These are phyloP conservation scores for Casuarina glauca DNA, from an alignment of 306 rosid genomes.

Conservation along the genomic window DNA sequence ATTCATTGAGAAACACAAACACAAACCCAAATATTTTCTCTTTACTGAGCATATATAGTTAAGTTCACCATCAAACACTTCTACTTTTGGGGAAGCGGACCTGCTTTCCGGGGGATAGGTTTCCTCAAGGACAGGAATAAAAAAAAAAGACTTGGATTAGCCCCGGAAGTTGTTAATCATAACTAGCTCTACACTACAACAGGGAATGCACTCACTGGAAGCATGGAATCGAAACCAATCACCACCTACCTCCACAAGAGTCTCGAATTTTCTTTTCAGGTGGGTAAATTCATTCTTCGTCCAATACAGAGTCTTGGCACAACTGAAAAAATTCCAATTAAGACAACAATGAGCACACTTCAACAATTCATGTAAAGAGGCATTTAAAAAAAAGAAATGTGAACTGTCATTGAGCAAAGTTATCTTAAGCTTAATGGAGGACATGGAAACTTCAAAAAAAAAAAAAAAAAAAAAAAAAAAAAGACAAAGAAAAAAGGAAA, in stretches of 20 bases:
- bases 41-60: not conserved
- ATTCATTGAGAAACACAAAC: not conserved
- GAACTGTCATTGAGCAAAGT: not conserved
- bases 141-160: not conserved
- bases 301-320: conserved; percentile 22
- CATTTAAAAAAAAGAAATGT: not conserved
- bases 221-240: not conserved
- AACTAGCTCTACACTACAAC: not conserved
- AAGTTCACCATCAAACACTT: not conserved
- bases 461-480: not conserved
- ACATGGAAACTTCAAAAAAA: not conserved
- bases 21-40: not conserved
- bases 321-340: conserved; percentile 22
- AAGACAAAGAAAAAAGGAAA: not conserved
- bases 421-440: not conserved
- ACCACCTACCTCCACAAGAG: conserved; percentile 29
- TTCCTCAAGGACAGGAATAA: too few species aligned
- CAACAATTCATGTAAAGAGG: not conserved
- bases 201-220: not conserved
- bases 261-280: conserved; percentile 31
- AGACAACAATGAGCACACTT: not conserved
- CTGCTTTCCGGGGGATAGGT: too few species aligned
- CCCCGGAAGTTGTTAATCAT: not conserved
- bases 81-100: not conserved
- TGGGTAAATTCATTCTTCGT: conserved; percentile 27